These are phyloP conservation scores for Macaranga tanarius DNA, from an alignment of 441 rosid genomes.

Conservation along the genomic window DNA sequence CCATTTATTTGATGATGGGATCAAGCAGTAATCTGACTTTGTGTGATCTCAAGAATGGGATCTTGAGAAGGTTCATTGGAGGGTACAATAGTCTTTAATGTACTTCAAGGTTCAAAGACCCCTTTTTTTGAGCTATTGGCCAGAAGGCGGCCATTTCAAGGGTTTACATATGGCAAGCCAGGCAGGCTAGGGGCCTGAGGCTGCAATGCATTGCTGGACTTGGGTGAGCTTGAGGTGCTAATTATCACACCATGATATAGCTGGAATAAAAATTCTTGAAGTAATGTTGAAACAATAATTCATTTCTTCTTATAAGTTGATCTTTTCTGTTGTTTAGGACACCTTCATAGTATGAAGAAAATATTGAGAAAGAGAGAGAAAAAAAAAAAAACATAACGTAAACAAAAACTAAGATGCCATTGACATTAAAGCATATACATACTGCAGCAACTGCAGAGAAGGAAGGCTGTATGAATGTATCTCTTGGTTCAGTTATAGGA, in stretches of 20 bases:
- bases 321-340: too few relatives aligned
- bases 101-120: neutral
- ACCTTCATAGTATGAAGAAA: neutral
- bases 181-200: too few relatives aligned
- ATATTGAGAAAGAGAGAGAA: neutral
- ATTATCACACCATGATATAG: neutral
- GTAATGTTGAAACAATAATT: neutral
- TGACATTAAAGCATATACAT: neutral
- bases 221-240: neutral
- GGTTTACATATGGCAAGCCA: slow-evolving; percentile 11
- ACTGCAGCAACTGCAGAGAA: neutral
- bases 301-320: neutral
- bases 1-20: neutral
- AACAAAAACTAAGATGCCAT: neutral
- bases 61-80: neutral
- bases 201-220: neutral
- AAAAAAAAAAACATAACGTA: neutral
- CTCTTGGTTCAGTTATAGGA: neutral
- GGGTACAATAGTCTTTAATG: neutral
- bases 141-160: neutral
- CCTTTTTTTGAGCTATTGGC: too few relatives aligned
- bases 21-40: neutral
- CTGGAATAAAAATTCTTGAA: too few relatives aligned
- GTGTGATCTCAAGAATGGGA: neutral
- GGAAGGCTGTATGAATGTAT: neutral